phyloP scores from a whole-genome alignment of 768 basidiomycete species.

The Podaxis sp. region DNA sequence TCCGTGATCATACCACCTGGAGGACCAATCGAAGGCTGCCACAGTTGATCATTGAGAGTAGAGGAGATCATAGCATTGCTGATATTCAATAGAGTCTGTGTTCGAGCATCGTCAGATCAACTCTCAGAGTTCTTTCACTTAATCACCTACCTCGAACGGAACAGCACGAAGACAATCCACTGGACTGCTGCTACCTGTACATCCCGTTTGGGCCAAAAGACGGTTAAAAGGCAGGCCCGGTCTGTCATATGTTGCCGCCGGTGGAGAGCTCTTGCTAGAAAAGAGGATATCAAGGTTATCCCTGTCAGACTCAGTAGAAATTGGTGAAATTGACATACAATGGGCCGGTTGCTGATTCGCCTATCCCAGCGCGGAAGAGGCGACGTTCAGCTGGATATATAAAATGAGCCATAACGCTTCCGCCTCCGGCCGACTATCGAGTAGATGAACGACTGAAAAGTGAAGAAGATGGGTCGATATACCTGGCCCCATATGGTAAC shows the following conservation, averaged over 20 bases:
- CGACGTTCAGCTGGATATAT: constrained; percentile 37
- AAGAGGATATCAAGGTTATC: not conserved
- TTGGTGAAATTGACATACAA: constrained; percentile 37
- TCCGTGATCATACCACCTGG: constrained; percentile 47
- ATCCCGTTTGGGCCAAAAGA: constrained; percentile 46
- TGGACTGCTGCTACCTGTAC: constrained; percentile 36
- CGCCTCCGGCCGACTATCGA: constrained; percentile 50
- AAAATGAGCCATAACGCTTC: constrained; percentile 48
- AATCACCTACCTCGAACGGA: constrained; percentile 39
- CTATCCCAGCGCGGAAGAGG: constrained; percentile 53
- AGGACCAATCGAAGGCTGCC: constrained; percentile 57
- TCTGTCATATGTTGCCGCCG: constrained; percentile 46
- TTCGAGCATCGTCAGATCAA: not conserved
- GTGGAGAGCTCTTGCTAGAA: constrained; percentile 51
- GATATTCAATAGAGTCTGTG: constrained; percentile 46
- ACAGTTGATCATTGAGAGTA: constrained; percentile 52
- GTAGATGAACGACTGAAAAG: not conserved
- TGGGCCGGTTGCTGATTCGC: constrained; percentile 53
- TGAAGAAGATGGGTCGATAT: not conserved
- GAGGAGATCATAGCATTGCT: constrained; percentile 44
- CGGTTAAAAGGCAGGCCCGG: constrained; percentile 50
- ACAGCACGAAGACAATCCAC: constrained; percentile 46
- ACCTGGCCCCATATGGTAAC: constrained; percentile 61
- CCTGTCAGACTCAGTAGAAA: not conserved
- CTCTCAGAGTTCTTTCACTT: not conserved